These are phyloP conservation scores for Pythium pyrilobum DNA, from an alignment of 352 stramenopile species.

Conservation along the genomic window DNA sequence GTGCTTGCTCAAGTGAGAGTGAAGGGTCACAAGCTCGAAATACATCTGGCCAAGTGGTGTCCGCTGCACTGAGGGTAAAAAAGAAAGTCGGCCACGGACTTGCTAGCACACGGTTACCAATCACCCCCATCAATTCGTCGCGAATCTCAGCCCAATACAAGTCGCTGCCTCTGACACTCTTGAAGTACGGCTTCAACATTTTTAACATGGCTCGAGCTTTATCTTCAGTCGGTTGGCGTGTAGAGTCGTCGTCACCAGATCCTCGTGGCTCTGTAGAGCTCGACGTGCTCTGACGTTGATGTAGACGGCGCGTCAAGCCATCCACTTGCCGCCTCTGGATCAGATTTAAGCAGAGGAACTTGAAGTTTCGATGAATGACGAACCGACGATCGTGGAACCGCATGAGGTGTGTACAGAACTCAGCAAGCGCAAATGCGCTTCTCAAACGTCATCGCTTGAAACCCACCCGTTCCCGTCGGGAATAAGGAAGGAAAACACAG, in stretches of 20 bases:
- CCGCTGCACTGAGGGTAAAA: conserved; percentile 25
- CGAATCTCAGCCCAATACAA: conserved; percentile 20
- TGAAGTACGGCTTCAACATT: conserved; percentile 20
- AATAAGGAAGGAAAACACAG: conserved; percentile 23
- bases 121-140: conserved; percentile 16
- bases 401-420: conserved; percentile 19
- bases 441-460: background rate
- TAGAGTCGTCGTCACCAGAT: background rate
- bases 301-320: conserved; percentile 10
- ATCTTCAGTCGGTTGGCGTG: conserved; percentile 1
- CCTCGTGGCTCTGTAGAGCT: background rate
- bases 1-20: background rate
- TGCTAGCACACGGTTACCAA: conserved; percentile 14
- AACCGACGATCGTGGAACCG: conserved; percentile 10
- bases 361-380: conserved; percentile 15
- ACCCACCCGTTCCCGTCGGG: conserved; percentile 11
- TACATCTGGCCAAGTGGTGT: conserved; percentile 27
- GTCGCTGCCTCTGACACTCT: conserved; percentile 4
- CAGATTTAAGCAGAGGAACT: conserved; percentile 22
- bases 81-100: conserved; percentile 18
- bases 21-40: conserved; percentile 12
- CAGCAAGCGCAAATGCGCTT: conserved; percentile 8
- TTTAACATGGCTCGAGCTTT: conserved; percentile 2
- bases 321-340: conserved; percentile 23
- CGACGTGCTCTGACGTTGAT: background rate